phyloP scores from a whole-genome alignment of 306 rosid genomes.

The Begonia peltatifolia region DNA sequence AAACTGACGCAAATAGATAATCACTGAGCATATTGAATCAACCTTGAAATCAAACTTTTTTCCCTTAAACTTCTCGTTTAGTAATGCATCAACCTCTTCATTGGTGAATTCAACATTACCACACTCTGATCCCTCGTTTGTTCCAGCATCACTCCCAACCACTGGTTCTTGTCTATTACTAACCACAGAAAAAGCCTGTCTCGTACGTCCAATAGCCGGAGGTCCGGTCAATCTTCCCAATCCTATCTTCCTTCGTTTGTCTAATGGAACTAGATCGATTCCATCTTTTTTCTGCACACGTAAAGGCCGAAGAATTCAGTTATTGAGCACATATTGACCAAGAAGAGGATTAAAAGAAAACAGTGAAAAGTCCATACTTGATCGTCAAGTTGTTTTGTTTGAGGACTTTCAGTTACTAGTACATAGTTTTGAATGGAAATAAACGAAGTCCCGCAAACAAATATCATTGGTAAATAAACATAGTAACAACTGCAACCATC shows the following conservation, averaged over 20 bases:
- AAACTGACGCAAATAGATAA: too few relatives aligned
- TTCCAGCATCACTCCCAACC: constrained; percentile 19
- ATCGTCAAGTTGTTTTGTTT: too few relatives aligned
- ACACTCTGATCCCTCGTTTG: constrained; percentile 24
- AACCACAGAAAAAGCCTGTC: constrained; percentile 32
- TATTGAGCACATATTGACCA: too few relatives aligned
- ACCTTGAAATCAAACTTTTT: constrained; percentile 65
- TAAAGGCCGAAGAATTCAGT: too few relatives aligned
- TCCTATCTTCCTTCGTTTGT: constrained; percentile 55
- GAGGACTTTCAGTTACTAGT: too few relatives aligned
- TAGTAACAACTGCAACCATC: too few relatives aligned
- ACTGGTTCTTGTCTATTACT: constrained; percentile 26
- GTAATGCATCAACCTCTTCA: constrained; percentile 51
- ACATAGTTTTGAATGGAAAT: too few relatives aligned
- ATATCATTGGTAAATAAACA: too few relatives aligned
- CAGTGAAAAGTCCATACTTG: too few relatives aligned
- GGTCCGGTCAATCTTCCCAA: constrained; percentile 31
- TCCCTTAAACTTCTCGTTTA: constrained; percentile 51
- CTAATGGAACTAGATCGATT: constrained; percentile 33
- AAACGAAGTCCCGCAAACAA: too few relatives aligned
- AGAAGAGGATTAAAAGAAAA: too few relatives aligned
- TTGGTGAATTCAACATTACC: constrained; percentile 40
- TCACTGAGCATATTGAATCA: background rate
- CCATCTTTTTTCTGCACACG: constrained; percentile 19
- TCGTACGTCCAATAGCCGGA: constrained; percentile 23